A percentile compares a stretch with the other conserved stretches of the same genome.
phyloP scores from a whole-genome alignment of 306 rosid species.

The Prunus padus region DNA sequence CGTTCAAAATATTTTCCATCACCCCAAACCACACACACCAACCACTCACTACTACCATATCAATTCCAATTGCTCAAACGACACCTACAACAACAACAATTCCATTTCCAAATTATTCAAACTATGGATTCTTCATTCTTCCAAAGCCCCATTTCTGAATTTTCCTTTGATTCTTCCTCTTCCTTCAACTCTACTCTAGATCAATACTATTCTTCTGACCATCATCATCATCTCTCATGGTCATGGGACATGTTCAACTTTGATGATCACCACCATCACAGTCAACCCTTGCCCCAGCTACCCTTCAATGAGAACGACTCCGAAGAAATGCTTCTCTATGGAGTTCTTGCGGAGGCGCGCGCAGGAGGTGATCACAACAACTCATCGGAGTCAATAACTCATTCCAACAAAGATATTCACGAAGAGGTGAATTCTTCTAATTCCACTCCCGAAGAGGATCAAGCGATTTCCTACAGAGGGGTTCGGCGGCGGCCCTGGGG shows the following conservation, averaged over 20 bases:
- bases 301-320: slow-evolving; percentile 66
- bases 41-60: neutral
- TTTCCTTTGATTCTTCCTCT: slow-evolving; percentile 20
- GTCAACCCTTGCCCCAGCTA: slow-evolving; percentile 14
- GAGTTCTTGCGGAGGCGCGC: slow-evolving; percentile 29
- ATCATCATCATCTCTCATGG: slow-evolving; percentile 1
- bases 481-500: slow-evolving; percentile 74
- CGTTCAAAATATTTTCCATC: neutral
- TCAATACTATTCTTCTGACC: neutral
- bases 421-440: slow-evolving; percentile 44
- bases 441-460: neutral
- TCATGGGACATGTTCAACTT: neutral
- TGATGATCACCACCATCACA: neutral
- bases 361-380: neutral
- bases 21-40: neutral
- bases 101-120: neutral
- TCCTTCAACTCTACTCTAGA: slow-evolving; percentile 14
- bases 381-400: neutral
- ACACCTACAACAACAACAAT: neutral
- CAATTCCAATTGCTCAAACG: neutral
- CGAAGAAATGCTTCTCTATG: slow-evolving; percentile 57
- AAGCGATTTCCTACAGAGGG: slow-evolving; percentile 41
- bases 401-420: neutral
- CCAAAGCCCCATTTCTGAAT: slow-evolving; percentile 22
- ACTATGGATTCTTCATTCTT: slow-evolving; percentile 18